phyloP scores from a whole-genome alignment of 1,284 basidiomycete genomes.

The Ganoderma boninense region DNA sequence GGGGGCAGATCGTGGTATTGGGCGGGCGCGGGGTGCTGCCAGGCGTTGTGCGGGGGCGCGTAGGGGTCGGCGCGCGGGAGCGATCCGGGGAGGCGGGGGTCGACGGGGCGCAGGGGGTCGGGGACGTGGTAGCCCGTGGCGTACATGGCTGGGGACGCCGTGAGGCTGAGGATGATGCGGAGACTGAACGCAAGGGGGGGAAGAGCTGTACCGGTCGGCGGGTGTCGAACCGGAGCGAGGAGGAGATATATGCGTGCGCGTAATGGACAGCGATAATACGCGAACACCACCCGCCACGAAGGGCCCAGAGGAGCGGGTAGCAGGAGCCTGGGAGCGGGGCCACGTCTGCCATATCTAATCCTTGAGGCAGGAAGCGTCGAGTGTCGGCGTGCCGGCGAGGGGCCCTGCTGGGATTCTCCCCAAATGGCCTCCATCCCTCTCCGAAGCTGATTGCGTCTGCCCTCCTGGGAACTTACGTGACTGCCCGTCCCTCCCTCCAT shows the following conservation, averaged over 20 bases:
- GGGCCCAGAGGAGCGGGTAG: not conserved
- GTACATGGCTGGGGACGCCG: slow-evolving; percentile 28
- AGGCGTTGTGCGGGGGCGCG: slow-evolving; percentile 18
- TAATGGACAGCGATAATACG: not conserved
- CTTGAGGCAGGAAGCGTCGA: not conserved
- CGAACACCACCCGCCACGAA: not conserved
- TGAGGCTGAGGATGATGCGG: slow-evolving; percentile 28
- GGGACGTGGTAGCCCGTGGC: slow-evolving; percentile 23
- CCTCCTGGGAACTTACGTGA: slow-evolving; percentile 1
- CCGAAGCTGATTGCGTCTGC: not conserved
- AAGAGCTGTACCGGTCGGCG: slow-evolving; percentile 19
- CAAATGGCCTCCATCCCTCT: not conserved
- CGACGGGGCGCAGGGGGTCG: slow-evolving; percentile 25
- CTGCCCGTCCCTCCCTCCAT: not conserved
- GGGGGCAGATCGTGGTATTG: slow-evolving; percentile 26
- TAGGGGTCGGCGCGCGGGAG: slow-evolving; percentile 21
- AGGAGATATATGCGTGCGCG: slow-evolving; percentile 24
- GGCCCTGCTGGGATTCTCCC: slow-evolving; percentile 7
- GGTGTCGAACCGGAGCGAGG: slow-evolving; percentile 25
- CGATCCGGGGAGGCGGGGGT: slow-evolving; percentile 23
- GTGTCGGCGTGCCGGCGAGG: slow-evolving; percentile 12
- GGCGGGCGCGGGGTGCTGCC: slow-evolving; percentile 22
- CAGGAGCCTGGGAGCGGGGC: not conserved
- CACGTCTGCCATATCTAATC: not conserved
- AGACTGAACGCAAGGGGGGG: slow-evolving; percentile 30